A percentile compares a stretch with the other conserved stretches of the same genome.
phyloP scores from a whole-genome alignment of 768 basidiomycete genomes.

The Leccinum longicurvipes region DNA sequence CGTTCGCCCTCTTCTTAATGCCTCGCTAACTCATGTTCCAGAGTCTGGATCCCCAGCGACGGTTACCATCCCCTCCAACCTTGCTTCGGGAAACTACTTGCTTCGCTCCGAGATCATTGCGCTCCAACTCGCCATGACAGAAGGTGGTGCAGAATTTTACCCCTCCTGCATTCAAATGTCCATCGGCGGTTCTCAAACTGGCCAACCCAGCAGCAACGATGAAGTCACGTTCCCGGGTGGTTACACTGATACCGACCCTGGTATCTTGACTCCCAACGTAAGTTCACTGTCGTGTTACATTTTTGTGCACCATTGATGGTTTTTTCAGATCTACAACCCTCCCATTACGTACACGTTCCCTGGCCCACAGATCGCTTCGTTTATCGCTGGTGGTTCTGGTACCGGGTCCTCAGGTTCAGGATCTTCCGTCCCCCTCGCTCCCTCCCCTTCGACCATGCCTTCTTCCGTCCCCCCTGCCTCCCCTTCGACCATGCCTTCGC shows the following conservation, averaged over 20 bases:
- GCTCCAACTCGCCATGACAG: constrained; percentile 55
- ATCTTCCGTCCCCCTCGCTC: not conserved
- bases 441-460: not conserved
- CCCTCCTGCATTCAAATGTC: constrained; percentile 25
- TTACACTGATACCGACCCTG: constrained; percentile 65
- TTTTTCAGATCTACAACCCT: constrained; percentile 26
- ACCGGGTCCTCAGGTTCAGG: constrained; percentile 5
- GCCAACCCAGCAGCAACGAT: constrained; percentile 19
- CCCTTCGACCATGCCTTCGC: not conserved
- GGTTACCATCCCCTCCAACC: constrained; percentile 42
- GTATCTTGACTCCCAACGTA: constrained; percentile 54
- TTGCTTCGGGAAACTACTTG: constrained; percentile 69
- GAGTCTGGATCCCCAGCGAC: constrained; percentile 38
- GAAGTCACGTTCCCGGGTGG: constrained; percentile 67
- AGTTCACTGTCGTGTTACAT: not conserved
- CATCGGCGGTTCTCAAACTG: constrained; percentile 28
- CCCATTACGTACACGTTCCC: constrained; percentile 44
- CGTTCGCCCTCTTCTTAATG: not conserved
- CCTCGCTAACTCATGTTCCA: constrained; percentile 9
- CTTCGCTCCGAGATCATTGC: constrained; percentile 75
- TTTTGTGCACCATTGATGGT: not conserved
- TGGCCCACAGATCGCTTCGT: constrained; percentile 45
- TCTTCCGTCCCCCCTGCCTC: not conserved
- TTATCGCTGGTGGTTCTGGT: constrained; percentile 27
- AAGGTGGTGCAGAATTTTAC: constrained; percentile 51